Base-by-base conservation (phyloP, 1,284 basidiomycete species). In the Porogramme epimiltina region DNA sequence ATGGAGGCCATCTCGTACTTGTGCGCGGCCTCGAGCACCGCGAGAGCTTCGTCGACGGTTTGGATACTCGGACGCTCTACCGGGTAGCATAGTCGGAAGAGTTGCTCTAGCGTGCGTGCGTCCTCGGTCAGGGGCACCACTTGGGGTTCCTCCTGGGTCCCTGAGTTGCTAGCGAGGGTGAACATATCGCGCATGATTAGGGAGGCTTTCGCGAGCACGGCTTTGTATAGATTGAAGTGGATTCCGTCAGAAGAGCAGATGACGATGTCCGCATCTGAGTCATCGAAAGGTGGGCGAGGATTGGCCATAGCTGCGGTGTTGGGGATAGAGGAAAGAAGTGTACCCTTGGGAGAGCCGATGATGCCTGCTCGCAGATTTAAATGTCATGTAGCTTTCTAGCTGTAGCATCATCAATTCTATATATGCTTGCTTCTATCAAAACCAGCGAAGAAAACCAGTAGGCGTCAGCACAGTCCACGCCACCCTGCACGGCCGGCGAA, bases 51-150 rank as follows among this genome's bases (percentile, higher is more conserved):
- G 5, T 45, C 49, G 16, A 59, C 9, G 6, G 31, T 23, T 22
- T 23, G 26, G 3, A 54, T n/a, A 2, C 6, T 55, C 1, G 72
- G 67, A 36, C 79, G 23, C 11, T 49, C 38, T 6, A 52, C 42
- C 20, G 59, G 55, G 40, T 52, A 59, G 42, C 46, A 45, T 16
- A 85, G 78, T 47, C 76, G 74, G 10, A 85, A 70, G 8, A 86
- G 63, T 13, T 68, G 62, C 51, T 82, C 77, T 31, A 85, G 70
- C 1, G 76, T 78, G 23, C 67, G 53, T 3, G 71, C 64, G 36
- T 79, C 76, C 56, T 85, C 83, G 3, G 53, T 44, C 20, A 56
- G 42, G 15, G 19, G 3, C 11, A 59, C 47, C n/a, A 54, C 40
- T 3, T 6, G 25, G 20, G 15, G 3, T n/a, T n/a, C n/a, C n/a